Evolutionary conservation across 2,329 filamentous ascomycete genomes (phyloP), one percentile per base, ranked within the genome.

Genomic region (Ceratocystis cubensis): DNA sequence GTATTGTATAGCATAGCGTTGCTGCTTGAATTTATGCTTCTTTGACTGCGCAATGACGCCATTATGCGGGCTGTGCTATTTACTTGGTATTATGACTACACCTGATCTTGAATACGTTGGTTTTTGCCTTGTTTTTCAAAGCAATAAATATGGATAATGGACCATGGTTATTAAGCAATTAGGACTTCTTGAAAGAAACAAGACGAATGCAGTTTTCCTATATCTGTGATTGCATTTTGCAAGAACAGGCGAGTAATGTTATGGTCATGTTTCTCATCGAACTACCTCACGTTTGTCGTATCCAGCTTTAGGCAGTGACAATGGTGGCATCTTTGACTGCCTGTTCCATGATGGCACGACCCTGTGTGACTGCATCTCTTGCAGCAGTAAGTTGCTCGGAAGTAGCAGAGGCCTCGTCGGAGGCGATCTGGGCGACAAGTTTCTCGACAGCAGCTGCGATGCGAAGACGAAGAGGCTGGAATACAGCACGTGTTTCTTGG

Each of bases 401-500:
- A 0, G 75, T 73, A 0, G 73, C 77, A 13, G 75, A 78, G 65
- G 76, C 77, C 71, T 80, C 83, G 33, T 77, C 76, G n/a, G 83
- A 78, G 71, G 91, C 89, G 71, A 96, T 79, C 75, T 90, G 81
- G 70, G 88, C 83, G 76, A 95, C 85, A 62, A 96, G 79, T 73
- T 86, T 89, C 67, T 82, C 79, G 50, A 92, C 78, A 1, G 91
- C 87, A 66, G 87, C 84, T 59, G 76, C 77, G 71, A 96, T 91
- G 72, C 89, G 87, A 72, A 83, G 75, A 71, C 82, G 83, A 70
- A 97, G 77, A 1, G 84, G 84, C 1, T 81, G 87, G 71, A 97
- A 88, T 33, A 97, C 84, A 66, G 86, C 88, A 74, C 88, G 88
- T 7, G 94, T 97, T 78, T 99, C 89, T 70, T 91, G 85, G n/a